A percentile compares a stretch with the other conserved stretches of the same genome.
phyloP scores from a whole-genome alignment of 148 eudicot genomes.

The Fagopyrum homotropicum region DNA sequence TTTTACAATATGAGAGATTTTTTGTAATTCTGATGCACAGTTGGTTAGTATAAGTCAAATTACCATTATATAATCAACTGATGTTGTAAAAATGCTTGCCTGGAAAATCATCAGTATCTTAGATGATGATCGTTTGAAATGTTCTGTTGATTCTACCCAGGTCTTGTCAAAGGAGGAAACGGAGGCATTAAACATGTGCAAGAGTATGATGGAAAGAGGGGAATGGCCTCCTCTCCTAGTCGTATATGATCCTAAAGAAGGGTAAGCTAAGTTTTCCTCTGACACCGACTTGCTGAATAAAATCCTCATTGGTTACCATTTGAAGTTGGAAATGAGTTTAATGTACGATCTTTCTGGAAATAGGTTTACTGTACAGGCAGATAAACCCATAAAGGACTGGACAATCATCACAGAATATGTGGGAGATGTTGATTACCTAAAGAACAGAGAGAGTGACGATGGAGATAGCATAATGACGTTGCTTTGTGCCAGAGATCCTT shows the following conservation, averaged over 20 bases:
- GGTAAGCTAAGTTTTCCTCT: conserved; percentile 33
- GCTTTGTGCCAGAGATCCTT: conserved; percentile 49
- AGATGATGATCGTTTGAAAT: neutral
- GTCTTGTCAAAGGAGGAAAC: conserved; percentile 60
- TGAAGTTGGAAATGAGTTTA: neutral
- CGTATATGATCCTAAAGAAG: conserved; percentile 83
- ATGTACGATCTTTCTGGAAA: conserved; percentile 8
- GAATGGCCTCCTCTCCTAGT: conserved; percentile 97
- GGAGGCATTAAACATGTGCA: conserved; percentile 60
- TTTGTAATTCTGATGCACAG: neutral
- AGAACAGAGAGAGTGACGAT: conserved; percentile 75
- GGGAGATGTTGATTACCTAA: conserved; percentile 90
- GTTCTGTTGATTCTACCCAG: conserved; percentile 22
- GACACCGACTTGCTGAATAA: neutral
- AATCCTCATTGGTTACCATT: neutral
- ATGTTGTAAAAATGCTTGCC: neutral
- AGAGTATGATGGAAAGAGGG: conserved; percentile 81
- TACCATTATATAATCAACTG: neutral
- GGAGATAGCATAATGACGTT: conserved; percentile 99
- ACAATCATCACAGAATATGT: conserved; percentile 92
- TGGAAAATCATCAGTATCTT: neutral
- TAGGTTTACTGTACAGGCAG: conserved; percentile 95
- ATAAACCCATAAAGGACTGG: conserved; percentile 60
- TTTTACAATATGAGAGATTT: neutral
- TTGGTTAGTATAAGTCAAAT: neutral